phyloP scores from a whole-genome alignment of 2,329 filamentous ascomycete genomes.

The Neurospora crassa region DNA sequence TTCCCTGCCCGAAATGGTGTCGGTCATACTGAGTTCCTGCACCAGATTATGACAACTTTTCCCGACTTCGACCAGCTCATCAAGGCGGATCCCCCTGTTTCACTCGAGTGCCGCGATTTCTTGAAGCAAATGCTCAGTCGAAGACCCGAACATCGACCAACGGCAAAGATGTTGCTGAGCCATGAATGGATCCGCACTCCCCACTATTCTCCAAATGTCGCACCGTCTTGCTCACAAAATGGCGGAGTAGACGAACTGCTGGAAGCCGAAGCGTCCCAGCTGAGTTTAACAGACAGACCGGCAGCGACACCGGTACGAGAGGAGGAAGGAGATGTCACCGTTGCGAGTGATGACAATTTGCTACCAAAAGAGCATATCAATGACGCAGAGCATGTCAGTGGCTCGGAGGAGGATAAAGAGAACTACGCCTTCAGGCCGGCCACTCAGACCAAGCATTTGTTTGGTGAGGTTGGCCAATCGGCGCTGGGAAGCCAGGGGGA shows the following conservation, averaged over 20 bases:
- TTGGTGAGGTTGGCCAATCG: constrained; percentile 46
- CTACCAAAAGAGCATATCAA: constrained; percentile 21
- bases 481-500: constrained; percentile 44
- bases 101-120: constrained; percentile 62
- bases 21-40: constrained; percentile 68
- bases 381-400: constrained; percentile 31
- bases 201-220: constrained; percentile 22
- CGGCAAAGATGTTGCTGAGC: constrained; percentile 56
- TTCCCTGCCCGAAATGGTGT: constrained; percentile 71
- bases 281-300: constrained; percentile 47
- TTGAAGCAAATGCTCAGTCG: constrained; percentile 69
- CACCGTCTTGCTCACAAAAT: constrained; percentile 50
- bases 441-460: constrained; percentile 32
- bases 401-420: constrained; percentile 69
- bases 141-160: constrained; percentile 69
- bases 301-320: constrained; percentile 7
- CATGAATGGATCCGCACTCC: constrained; percentile 61
- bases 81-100: constrained; percentile 39
- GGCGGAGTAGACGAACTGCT: constrained; percentile 43
- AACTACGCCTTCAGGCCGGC: constrained; percentile 58
- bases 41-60: constrained; percentile 73
- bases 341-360: constrained; percentile 22
- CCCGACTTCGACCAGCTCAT: constrained; percentile 59
- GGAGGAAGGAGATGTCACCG: constrained; percentile 9
- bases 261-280: constrained; percentile 50